Base-by-base conservation (phyloP, 768 basidiomycete genomes). In the Macrolepiota dolichaula region DNA sequence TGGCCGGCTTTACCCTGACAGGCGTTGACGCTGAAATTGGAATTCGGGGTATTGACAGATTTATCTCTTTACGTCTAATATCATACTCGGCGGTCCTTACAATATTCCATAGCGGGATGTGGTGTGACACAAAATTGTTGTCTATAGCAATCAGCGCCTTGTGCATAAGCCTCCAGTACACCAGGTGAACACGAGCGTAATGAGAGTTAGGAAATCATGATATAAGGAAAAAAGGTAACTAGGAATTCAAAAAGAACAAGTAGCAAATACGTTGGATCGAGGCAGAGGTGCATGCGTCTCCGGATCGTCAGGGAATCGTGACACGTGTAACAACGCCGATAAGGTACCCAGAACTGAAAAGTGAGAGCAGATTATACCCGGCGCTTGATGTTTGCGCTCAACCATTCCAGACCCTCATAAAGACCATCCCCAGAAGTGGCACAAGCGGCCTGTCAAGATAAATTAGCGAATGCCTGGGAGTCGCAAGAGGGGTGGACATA, bases 341-440 rank as follows among this genome's bases (percentile, higher is more conserved):
- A 79, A 77, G 74, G 73, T 77, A 82, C 79, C 76, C 73, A 66
- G 62, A 55, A 65, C 71, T 67, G 70, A 72, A 72, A 68, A 68
- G 65, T 67, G 60, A 70, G 50, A 61, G 67, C 63, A 66, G n/a
- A 75, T 86, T 85, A 91, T 78, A 80, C 79, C 75, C 89, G 88
- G 73, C 88, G 87, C 79, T 91, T 92, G 80, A 94, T 89, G 82
- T 94, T 94, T 67, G 85, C 84, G 67, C 89, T 91, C 85, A 94
- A 79, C 96, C 95, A 98, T 80, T 98, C 96, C 68, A 97, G 83
- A 76, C 96, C 96, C 79, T 98, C 96, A 75, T 98, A 98, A 61
- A 98, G 82, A 80, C 97, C 97, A 73, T 98, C 97, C 66, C 96
- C 97, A 67, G 92, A 96, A 49, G 97, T 98, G 59, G 97, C 97